Evolutionary conservation across 2,329 filamentous ascomycete genomes (phyloP), one percentile per base, ranked within the genome.

Genomic region (Truncatella angustata): DNA sequence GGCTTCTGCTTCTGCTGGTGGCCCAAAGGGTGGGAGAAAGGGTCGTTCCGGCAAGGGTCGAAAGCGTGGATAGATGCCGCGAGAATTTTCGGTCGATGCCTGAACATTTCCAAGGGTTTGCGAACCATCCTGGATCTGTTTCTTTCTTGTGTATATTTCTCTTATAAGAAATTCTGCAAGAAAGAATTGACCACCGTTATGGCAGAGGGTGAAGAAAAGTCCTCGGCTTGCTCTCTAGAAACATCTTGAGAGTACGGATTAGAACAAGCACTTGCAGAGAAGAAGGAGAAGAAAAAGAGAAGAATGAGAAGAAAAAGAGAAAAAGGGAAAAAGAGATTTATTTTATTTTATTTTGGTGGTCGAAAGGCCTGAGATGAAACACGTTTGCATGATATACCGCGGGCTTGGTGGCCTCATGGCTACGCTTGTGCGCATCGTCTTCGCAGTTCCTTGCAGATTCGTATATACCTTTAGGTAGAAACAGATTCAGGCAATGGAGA

Each of bases 351-450:
- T n/a, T n/a, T n/a, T n/a, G n/a, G n/a, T n/a, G n/a, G 28, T 9
- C 40, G 9, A 24, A 28, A 21, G 24, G 21, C 16, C 14, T 20
- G 30, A 34, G 11, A 28, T 30, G 7, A 47, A 18, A 47, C 44
- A 47, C 18, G 44, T n/a, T n/a, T n/a, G 44, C 23, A 44, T 44
- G 23, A n/a, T 16, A 47, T 47, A 47, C 44, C 44, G 26, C 30
- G 44, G 34, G 44, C 44, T 47, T 40, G 18, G 18, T 49, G 9
- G 36, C 20, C 5, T 20, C 5, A 23, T 30, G 11, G 37, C 37
- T n/a, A n/a, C 9, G 28, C 44, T 47, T 28, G 21, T 34, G 26
- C 26, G 30, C 44, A 47, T 47, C 26, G 21, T 32, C 34, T 28
- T 44, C 21, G 21, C 40, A 36, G 9, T 5, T 44, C 16, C 21